A percentile compares a stretch with the other conserved stretches of the same genome.
These are phyloP conservation scores for Trametes sanguinea DNA, from an alignment of 768 basidiomycete genomes.

Conservation along the genomic window DNA sequence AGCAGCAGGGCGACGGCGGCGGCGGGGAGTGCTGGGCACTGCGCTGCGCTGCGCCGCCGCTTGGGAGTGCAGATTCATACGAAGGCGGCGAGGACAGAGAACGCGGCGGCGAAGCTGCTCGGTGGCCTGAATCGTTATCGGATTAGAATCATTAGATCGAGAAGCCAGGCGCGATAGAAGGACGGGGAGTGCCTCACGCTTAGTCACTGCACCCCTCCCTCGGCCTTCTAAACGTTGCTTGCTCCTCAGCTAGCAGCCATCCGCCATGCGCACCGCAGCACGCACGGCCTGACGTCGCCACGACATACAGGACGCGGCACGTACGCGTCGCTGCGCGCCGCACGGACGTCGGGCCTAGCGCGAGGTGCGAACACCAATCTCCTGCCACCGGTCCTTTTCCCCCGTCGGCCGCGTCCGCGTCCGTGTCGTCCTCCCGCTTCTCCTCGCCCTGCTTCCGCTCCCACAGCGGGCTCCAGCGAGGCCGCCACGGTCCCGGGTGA, in stretches of 20 bases:
- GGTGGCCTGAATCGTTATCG: constrained; percentile 2
- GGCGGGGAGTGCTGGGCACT: neutral
- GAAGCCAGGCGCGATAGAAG: constrained; percentile 14
- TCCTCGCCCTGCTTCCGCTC: neutral
- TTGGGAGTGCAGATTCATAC: neutral
- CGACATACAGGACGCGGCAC: neutral
- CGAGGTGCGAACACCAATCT: neutral
- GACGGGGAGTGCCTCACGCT: constrained; percentile 6
- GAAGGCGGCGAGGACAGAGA: neutral
- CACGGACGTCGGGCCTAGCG: neutral
- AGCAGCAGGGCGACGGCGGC: neutral
- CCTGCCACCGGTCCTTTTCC: neutral
- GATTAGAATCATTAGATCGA: constrained; percentile 9
- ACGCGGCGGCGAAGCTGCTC: neutral
- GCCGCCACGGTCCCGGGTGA: neutral
- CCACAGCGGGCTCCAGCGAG: neutral
- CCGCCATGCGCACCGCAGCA: neutral
- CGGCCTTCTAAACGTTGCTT: neutral
- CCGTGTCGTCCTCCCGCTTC: neutral
- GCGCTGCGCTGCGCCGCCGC: neutral
- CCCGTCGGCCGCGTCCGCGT: neutral
- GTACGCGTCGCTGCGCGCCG: neutral
- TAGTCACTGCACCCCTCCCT: neutral
- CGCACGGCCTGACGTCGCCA: neutral
- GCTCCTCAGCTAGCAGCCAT: neutral